Evolutionary conservation across 2,329 filamentous ascomycete species (phyloP), one percentile per base, ranked within the genome.

Genomic region (Aspergillus candidus): DNA sequence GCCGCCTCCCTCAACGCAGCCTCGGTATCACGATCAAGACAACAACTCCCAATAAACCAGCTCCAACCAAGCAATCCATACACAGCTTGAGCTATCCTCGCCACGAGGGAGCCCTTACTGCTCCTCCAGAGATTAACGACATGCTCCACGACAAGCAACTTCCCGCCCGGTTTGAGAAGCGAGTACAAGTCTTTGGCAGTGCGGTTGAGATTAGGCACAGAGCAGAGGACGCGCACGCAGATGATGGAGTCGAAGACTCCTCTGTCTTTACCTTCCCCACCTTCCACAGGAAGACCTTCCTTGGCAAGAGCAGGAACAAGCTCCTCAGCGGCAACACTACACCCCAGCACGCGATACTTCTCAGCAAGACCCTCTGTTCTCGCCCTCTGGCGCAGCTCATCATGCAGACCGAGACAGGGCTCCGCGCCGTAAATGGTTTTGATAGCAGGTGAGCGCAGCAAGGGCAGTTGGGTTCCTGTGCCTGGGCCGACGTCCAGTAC

Each of bases 121-220:
- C 60, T 67, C 40, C 60, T 56, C 71, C 73, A 77, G 1, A 72
- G 70, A 52, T 77, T 78, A 17, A 63, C 69, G 11, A 78, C 72
- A 62, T 81, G 78, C 58, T 80, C 78, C 40, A 70, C 73, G 18
- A 80, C 63, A 13, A 80, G 60, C 62, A 80, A 58, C 43, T 74
- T 62, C 0, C 78, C 78, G 2, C 78, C 77, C 0, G 77, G 77
- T 47, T 72, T 74, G 32, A 80, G 56, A 47, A 80, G 54, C 0
- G 53, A 53, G 54, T 79, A 78, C 32, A 80, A 50, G 1, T 71
- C 68, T 2, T 57, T 55, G 12, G 72, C 63, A 2, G 74, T 75
- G 39, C 67, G 60, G 38, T 72, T 64, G 15, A 71, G 65, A 34
- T 71, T 57, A 0, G 75, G 73, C 7, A 80, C 72, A 3, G 74